Conservation (phyloP, 2,329 filamentous ascomycete genomes). For the Delphinella strobiligena region DNA sequence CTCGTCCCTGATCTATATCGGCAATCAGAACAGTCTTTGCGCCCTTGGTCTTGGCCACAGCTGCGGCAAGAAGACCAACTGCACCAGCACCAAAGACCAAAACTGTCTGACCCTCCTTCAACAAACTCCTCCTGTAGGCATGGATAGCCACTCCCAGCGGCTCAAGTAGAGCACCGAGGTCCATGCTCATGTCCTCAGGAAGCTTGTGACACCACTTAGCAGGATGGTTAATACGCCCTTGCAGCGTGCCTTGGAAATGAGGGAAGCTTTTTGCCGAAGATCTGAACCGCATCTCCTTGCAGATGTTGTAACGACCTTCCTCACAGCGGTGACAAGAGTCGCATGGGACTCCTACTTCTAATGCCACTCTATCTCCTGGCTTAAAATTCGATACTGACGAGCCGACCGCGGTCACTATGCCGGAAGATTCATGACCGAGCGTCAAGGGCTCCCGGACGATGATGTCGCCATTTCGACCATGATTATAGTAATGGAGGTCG, state of each 20-base stretch:
- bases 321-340: conserved; percentile 45
- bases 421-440: conserved; percentile 66
- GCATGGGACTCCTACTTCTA: conserved; percentile 86
- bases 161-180: conserved; percentile 48
- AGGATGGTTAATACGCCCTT: conserved; percentile 50
- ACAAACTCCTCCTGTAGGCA: conserved; percentile 42
- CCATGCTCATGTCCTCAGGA: conserved; percentile 39
- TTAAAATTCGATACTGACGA: conserved; percentile 39
- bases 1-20: conserved; percentile 45
- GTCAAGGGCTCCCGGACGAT: conserved; percentile 72
- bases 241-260: conserved; percentile 52
- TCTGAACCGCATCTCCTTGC: conserved; percentile 45
- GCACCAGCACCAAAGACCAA: conserved; percentile 51
- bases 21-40: conserved; percentile 46
- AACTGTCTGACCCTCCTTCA: conserved; percentile 31
- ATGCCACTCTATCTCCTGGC: conserved; percentile 72
- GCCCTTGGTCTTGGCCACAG: conserved; percentile 41
- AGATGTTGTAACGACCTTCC: conserved; percentile 50
- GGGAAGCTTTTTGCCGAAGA: conserved; percentile 49
- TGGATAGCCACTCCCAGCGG: conserved; percentile 50
- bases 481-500: conserved; percentile 73
- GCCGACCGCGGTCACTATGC: conserved; percentile 63
- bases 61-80: conserved; percentile 47
- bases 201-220: conserved; percentile 48
- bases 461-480: conserved; percentile 79